Base-by-base conservation (phyloP, 2,329 filamentous ascomycete genomes). In the Diaporthe eres region DNA sequence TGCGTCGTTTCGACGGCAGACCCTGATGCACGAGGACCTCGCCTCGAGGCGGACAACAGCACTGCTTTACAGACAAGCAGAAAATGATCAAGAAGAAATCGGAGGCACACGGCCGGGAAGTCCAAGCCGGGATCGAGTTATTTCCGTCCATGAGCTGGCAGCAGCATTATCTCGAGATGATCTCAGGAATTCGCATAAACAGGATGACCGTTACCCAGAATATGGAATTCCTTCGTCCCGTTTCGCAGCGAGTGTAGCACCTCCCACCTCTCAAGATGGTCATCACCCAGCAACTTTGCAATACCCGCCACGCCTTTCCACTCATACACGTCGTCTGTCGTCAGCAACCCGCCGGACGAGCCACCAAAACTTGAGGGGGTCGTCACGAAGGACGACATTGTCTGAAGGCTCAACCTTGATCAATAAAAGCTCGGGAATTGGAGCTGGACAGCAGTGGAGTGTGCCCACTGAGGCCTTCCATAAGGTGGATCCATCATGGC, bases 1-100 rank as follows among this genome's bases (percentile, higher is more conserved):
- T 4, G 80, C 81, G 63, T 80, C 81, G 10, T 81, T 82, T 58
- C 72, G 44, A 44, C 49, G 47, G n/a, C 72, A 72, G 34, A 57
- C 72, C 17, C 31, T 37, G n/a, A 3, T 71, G 28, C 58, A 68
- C 2, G 57, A 53, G 19, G 47, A 70, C 4, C 8, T 42, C 22
- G 28, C 31, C 8, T 55, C 65, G 34, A 70, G 65, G 34, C 47
- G 65, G 31, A 55, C 65, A 42, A 55, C 65, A 42, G 42, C 25
- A 25, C 22, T 70, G 4, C 49, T n/a, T 42, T 25, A 28, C 34
- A 39, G 65, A 34, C 47, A 70, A 13, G 13, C n/a, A 28, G 65
- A 70, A 53, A 49, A 28, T 12, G 65, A 70, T 6, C 22, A 31
- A n/a, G 65, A 13, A 5, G 65, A 55, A 4, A 28, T 8, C 28